phyloP scores from a whole-genome alignment of 805 yeast genomes.

The Pichia ethanolica region DNA sequence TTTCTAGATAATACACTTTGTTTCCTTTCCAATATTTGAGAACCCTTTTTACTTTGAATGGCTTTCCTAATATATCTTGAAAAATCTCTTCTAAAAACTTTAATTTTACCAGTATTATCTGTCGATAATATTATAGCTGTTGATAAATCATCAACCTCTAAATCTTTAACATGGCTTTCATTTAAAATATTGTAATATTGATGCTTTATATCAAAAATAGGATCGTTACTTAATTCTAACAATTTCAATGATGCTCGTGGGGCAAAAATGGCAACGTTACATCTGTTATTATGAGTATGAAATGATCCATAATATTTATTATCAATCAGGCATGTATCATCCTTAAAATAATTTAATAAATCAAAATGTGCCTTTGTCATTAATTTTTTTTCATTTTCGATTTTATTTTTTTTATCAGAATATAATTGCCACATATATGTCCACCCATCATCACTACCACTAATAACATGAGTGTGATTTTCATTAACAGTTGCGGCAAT shows the following conservation, averaged over 20 bases:
- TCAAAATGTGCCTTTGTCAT: constrained; percentile 8
- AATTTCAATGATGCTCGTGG: constrained; percentile 60
- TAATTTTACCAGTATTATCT: constrained; percentile 63
- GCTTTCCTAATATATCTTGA: constrained; percentile 41
- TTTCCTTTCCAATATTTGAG: constrained; percentile 3
- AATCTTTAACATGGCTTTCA: constrained; percentile 7
- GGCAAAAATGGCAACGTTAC: constrained; percentile 73
- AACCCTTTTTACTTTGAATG: constrained; percentile 11
- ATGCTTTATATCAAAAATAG: constrained; percentile 54
- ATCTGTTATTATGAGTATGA: constrained; percentile 68
- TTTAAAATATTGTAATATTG: constrained; percentile 7
- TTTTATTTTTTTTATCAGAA: constrained; percentile 10
- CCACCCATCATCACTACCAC: constrained; percentile 87
- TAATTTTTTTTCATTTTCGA: constrained; percentile 17
- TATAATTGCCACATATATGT: constrained; percentile 63
- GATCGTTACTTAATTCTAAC: constrained; percentile 69
- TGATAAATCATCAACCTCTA: constrained; percentile 29
- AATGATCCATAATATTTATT: constrained; percentile 60
- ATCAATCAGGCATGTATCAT: constrained; percentile 34
- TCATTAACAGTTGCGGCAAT: constrained; percentile 60
- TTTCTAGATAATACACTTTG: not conserved
- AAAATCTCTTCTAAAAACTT: constrained; percentile 76
- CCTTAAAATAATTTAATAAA: constrained; percentile 20
- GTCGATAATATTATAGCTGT: constrained; percentile 60
- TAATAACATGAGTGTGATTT: constrained; percentile 48